phyloP scores from a whole-genome alignment of 2,329 filamentous ascomycete species.

The Neonectria magnoliae region DNA sequence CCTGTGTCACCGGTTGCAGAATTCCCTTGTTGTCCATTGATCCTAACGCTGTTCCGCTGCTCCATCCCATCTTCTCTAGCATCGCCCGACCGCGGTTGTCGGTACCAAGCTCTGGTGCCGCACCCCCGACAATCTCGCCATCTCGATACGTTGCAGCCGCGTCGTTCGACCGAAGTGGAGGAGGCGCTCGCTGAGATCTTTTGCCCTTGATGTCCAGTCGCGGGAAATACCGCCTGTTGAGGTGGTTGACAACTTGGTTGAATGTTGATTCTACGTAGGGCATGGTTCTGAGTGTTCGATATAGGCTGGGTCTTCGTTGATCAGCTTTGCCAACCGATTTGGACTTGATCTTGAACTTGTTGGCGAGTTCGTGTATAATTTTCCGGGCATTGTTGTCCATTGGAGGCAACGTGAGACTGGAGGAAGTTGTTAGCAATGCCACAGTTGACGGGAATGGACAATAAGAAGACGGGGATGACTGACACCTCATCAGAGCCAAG shows the following conservation, averaged over 20 bases:
- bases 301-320: constrained; percentile 79
- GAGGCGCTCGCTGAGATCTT: constrained; percentile 45
- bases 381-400: constrained; percentile 85
- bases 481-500: constrained; percentile 70
- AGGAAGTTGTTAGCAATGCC: constrained; percentile 18
- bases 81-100: constrained; percentile 88
- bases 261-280: constrained; percentile 68
- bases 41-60: constrained; percentile 84
- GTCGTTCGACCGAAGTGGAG: constrained; percentile 34
- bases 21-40: constrained; percentile 87
- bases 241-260: constrained; percentile 45
- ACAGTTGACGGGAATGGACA: background rate
- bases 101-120: constrained; percentile 82
- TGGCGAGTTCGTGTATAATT: constrained; percentile 81
- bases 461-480: constrained; percentile 40
- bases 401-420: constrained; percentile 78
- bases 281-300: constrained; percentile 75
- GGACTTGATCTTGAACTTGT: constrained; percentile 80
- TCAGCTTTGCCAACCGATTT: constrained; percentile 81
- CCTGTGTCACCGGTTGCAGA: constrained; percentile 82
- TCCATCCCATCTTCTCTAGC: constrained; percentile 98
- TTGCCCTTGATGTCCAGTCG: constrained; percentile 57
- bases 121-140: constrained; percentile 87
- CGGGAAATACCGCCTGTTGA: constrained; percentile 65
- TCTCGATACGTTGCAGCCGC: constrained; percentile 69